Conservation (phyloP, 116 monocot genomes). For the Cymodocea nodosa region DNA sequence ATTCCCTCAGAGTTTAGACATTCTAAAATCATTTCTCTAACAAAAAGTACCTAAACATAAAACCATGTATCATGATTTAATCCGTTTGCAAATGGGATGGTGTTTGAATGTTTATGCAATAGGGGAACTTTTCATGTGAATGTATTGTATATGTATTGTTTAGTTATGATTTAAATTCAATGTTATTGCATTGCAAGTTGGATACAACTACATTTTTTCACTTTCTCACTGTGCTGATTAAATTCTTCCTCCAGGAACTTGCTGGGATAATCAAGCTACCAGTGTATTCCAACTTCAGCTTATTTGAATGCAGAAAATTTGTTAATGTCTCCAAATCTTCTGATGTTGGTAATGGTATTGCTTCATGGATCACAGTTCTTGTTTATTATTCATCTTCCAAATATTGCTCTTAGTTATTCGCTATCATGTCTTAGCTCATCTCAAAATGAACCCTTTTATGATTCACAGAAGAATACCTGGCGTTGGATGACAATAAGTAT, state of each 20-base stretch:
- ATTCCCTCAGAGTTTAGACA: too few relatives aligned
- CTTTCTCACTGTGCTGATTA: too few relatives aligned
- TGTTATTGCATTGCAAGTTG: background rate
- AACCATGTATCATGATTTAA: too few relatives aligned
- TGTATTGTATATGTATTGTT: background rate
- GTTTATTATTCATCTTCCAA: background rate
- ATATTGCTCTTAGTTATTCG: background rate
- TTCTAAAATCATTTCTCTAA: too few relatives aligned
- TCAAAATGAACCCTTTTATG: slow-evolving; percentile 7
- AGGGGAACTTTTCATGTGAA: too few relatives aligned
- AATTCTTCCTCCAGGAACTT: slow-evolving; percentile 56
- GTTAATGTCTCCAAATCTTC: slow-evolving; percentile 74
- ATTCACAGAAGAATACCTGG: slow-evolving; percentile 80
- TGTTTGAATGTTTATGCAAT: too few relatives aligned
- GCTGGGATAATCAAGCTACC: slow-evolving; percentile 92
- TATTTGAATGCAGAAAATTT: slow-evolving; percentile 96
- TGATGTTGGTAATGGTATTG: slow-evolving; percentile 72
- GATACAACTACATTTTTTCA: background rate
- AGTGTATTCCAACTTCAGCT: slow-evolving; percentile 86
- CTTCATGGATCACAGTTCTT: background rate
- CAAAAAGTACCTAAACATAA: too few relatives aligned
- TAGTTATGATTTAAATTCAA: too few relatives aligned
- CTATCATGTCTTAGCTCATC: background rate
- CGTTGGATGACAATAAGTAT: slow-evolving; percentile 96
- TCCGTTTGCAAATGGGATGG: too few relatives aligned